Evolutionary conservation across 208 protist genomes (phyloP).

Genomic region (Porcisia deanei): DNA sequence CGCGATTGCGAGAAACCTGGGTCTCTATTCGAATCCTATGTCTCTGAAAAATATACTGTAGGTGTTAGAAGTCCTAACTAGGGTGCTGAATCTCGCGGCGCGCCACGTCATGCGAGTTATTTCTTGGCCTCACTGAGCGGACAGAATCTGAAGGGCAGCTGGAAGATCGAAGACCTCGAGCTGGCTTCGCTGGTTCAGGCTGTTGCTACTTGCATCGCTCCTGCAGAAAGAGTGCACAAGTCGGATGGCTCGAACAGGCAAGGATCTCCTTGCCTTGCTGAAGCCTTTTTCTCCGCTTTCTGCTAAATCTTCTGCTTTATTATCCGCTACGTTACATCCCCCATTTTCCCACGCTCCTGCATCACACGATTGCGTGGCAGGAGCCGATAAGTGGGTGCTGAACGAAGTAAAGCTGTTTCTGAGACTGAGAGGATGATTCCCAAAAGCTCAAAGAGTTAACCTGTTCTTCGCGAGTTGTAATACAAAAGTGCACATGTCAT

Average conservation of each 20-base stretch:
- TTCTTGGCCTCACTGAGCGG: not conserved
- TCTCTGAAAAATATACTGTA: not conserved
- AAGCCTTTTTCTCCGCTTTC: conserved; percentile 9
- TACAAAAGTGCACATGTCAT: not conserved
- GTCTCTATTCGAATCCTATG: conserved; percentile 8
- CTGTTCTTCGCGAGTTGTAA: not conserved
- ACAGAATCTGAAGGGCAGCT: not conserved
- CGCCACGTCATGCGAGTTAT: not conserved
- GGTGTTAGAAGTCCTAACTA: not conserved
- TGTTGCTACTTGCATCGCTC: not conserved
- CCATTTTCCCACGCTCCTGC: too few relatives aligned
- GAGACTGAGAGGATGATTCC: too few relatives aligned
- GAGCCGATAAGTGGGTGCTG: not conserved
- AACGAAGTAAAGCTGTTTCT: not conserved
- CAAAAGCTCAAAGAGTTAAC: not conserved
- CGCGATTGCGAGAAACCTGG: not conserved
- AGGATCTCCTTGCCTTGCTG: not conserved
- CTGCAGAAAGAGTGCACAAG: not conserved
- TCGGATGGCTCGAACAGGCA: not conserved
- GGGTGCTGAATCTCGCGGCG: not conserved
- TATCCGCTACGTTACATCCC: not conserved
- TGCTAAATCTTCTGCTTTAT: conserved; percentile 12
- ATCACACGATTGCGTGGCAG: not conserved
- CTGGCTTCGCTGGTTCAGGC: not conserved
- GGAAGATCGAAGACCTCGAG: not conserved